phyloP scores from a whole-genome alignment of 306 rosid genomes.

The Senna siamea region DNA sequence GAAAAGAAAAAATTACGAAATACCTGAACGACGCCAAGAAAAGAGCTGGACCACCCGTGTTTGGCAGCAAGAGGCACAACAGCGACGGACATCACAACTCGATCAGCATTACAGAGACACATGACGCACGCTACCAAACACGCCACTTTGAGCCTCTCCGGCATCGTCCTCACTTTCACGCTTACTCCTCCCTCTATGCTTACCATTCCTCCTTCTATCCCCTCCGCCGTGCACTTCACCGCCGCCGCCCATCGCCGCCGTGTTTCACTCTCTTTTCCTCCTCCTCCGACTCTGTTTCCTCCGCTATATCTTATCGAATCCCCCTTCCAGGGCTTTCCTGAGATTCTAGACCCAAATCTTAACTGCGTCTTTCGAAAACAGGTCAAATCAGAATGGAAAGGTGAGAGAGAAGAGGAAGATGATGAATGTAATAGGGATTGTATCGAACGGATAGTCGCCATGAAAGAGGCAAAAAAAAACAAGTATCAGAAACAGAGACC shows the following conservation, averaged over 20 bases:
- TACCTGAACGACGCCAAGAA: conserved; percentile 94
- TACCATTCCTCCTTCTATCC: conserved; percentile 58
- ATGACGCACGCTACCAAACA: conserved; percentile 74
- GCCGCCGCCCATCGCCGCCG: conserved; percentile 22
- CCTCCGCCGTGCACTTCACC: conserved; percentile 66
- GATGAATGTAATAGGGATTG: conserved; percentile 30
- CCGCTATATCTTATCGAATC: neutral
- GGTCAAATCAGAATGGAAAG: conserved; percentile 42
- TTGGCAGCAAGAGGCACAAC: conserved; percentile 82
- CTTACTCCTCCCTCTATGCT: conserved; percentile 53
- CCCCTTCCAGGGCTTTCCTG: conserved; percentile 25
- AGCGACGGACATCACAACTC: conserved; percentile 97
- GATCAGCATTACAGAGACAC: conserved; percentile 90
- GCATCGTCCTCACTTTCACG: conserved; percentile 41
- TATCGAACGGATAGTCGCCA: conserved; percentile 51
- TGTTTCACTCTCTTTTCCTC: conserved; percentile 12
- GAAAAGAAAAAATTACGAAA: too few species aligned
- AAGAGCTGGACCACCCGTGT: conserved; percentile 83
- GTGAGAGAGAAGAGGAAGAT: conserved; percentile 24
- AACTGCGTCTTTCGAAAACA: conserved; percentile 38
- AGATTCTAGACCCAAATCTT: conserved; percentile 42
- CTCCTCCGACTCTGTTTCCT: too few species aligned
- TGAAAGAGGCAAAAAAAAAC: neutral
- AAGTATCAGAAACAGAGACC: neutral
- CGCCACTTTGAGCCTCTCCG: conserved; percentile 89